These are phyloP conservation scores for Pythium sp. DNA, from an alignment of 352 stramenopile species.

Conservation along the genomic window DNA sequence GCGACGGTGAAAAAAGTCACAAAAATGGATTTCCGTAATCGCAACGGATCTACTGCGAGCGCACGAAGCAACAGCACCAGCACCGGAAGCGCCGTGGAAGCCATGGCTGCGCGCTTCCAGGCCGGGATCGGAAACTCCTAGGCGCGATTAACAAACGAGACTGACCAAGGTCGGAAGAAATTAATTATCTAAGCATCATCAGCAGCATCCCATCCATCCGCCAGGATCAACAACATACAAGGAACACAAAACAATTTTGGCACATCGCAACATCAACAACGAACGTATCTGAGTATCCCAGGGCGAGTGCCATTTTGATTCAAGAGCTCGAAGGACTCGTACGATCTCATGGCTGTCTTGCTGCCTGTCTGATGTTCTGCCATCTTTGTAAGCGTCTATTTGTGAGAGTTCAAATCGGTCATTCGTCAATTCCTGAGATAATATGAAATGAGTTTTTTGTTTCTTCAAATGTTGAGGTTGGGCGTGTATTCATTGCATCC, in stretches of 20 bases:
- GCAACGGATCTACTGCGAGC: conserved; percentile 36
- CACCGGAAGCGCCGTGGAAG: conserved; percentile 16
- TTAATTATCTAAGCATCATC: conserved; percentile 12
- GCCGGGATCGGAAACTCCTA: conserved; percentile 5
- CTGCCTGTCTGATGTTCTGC: neutral
- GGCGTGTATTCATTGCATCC: too few species aligned
- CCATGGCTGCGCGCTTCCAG: conserved; percentile 22
- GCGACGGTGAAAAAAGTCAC: conserved; percentile 26
- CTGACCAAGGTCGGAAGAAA: neutral
- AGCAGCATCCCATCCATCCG: neutral
- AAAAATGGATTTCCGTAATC: conserved; percentile 40
- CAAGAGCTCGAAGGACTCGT: neutral
- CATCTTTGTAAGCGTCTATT: conserved; percentile 1
- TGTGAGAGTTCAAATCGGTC: conserved; percentile 4
- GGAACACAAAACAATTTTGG: conserved; percentile 3
- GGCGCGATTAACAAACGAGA: neutral
- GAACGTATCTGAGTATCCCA: neutral
- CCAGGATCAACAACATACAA: neutral
- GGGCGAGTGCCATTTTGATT: neutral
- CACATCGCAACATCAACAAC: neutral
- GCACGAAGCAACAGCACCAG: conserved; percentile 8
- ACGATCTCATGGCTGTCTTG: neutral
- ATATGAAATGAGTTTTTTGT: neutral
- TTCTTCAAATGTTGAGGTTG: too few species aligned
- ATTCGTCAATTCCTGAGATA: neutral